A percentile compares a stretch with the other conserved stretches of the same genome.
Conservation (phyloP, 83 land plant genomes). For the Larix sibirica region DNA sequence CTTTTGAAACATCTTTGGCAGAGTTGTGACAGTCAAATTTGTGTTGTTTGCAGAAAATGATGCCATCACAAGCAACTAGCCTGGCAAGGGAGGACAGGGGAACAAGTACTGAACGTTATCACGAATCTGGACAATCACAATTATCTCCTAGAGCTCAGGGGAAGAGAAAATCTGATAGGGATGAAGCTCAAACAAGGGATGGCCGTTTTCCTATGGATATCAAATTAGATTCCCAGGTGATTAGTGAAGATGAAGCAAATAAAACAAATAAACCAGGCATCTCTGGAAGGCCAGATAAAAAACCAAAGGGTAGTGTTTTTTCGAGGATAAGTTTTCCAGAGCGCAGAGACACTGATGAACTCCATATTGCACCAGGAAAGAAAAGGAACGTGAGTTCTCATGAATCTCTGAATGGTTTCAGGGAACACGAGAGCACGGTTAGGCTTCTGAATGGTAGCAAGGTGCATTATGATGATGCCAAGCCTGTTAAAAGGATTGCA, state of each 20-base stretch:
- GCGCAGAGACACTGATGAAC: slow-evolving; percentile 1
- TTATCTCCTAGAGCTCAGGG: slow-evolving; percentile 1
- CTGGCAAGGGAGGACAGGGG: slow-evolving; percentile 11
- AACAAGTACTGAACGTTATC: slow-evolving; percentile 2
- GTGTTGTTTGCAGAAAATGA: neutral
- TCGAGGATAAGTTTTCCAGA: slow-evolving; percentile 79
- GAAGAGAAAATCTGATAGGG: slow-evolving; percentile 18
- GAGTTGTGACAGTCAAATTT: neutral
- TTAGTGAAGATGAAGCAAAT: neutral
- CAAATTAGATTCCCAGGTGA: slow-evolving; percentile 15
- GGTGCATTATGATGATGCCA: slow-evolving; percentile 15
- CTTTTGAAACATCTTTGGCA: neutral
- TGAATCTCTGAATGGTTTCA: slow-evolving; percentile 10
- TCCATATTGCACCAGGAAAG: neutral
- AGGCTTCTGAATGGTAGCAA: slow-evolving; percentile 14
- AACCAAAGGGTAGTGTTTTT: slow-evolving; percentile 66
- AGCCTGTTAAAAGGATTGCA: slow-evolving; percentile 6
- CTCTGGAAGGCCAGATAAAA: slow-evolving; percentile 16
- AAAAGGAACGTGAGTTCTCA: slow-evolving; percentile 13
- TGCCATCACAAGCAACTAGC: neutral
- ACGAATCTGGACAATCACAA: slow-evolving; percentile 5
- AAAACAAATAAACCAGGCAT: neutral
- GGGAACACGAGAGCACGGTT: slow-evolving; percentile 11
- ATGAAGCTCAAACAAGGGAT: slow-evolving; percentile 1
- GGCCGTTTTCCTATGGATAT: slow-evolving; percentile 5